Evolutionary conservation across 1,284 basidiomycete species (phyloP).

Genomic region (Pisolithus thermaeus): DNA sequence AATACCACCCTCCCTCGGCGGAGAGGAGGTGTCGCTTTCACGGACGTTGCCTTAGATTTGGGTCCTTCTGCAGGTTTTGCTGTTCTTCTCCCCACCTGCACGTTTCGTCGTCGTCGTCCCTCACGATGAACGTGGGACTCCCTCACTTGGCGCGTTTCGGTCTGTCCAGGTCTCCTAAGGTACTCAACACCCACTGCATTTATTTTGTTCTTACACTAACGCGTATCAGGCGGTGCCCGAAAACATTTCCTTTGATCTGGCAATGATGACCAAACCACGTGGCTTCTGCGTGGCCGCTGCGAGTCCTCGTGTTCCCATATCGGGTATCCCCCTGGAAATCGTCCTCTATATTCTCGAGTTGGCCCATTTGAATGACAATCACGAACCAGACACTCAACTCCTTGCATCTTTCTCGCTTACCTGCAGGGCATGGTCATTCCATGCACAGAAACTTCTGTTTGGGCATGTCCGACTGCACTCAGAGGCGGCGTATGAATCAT

Average conservation of each 20-base stretch:
- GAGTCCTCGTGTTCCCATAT: conserved; percentile 19
- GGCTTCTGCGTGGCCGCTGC: conserved; percentile 4
- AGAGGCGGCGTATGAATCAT: conserved; percentile 47
- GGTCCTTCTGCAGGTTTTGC: conserved; percentile 14
- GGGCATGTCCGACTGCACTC: conserved; percentile 47
- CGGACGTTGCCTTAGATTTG: background rate
- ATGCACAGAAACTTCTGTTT: conserved; percentile 61
- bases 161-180: conserved; percentile 22
- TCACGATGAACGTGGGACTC: conserved; percentile 31
- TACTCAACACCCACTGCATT: conserved; percentile 16
- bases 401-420: conserved; percentile 54
- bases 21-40: background rate
- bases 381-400: conserved; percentile 35
- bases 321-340: conserved; percentile 53
- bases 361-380: conserved; percentile 38
- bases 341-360: conserved; percentile 56
- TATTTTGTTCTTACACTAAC: conserved; percentile 13
- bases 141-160: conserved; percentile 33
- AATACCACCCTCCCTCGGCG: background rate
- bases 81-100: conserved; percentile 8
- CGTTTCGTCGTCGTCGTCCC: conserved; percentile 12
- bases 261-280: conserved; percentile 10
- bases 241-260: conserved; percentile 34
- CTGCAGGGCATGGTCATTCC: conserved; percentile 55
- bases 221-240: conserved; percentile 27